Evolutionary conservation across 768 basidiomycete species (phyloP), one percentile per base, ranked within the genome.

Genomic region (Hygrocybe punicea): DNA sequence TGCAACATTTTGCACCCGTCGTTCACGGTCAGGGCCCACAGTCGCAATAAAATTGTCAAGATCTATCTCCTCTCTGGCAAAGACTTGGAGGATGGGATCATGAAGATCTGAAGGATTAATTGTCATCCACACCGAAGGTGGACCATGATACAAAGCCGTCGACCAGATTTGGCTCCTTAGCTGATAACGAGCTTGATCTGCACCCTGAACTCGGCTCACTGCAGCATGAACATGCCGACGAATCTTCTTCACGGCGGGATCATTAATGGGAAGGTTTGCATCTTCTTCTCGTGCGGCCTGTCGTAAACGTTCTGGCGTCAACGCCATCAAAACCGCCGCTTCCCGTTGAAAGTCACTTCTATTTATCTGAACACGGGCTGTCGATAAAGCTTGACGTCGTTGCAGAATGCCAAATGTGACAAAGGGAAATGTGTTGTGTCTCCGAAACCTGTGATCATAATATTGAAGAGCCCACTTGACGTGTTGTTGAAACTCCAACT

Each of bases 21-120:
- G 17, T 0, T 21, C 40, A 4, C 56, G 51, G 21, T 62, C 59
- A 1, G 75, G 75, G 0, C 74, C 73, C 2, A 47, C 37, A 0
- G 62, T 62, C 0, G 55, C 21, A 2, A 58, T 4, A 50, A 81
- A 80, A 0, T 58, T 1, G 50, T 83, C 74, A 7, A 82, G 53
- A 51, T 81, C 65, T 6, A 83, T 80, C 0, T 76, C 61, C 25
- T 67, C 69, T 0, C 81, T 78, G 0, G 73, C 68, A 11, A 82
- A 64, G 0, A 81, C 69, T 53, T 81, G 78, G 0, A 72, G 75
- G 19, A 82, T 66, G 0, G 79, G 80, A 58, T 80, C 75, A 36
- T 77, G 71, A 0, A 70, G 60, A 56, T 81, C 76, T 0, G 61
- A 35, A 4, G 73, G 75, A 50, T 78, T 80, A 2, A 81, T 67